phyloP scores from a whole-genome alignment of 2,329 filamentous ascomycete genomes.

The Aaosphaeria pasadenensis region DNA sequence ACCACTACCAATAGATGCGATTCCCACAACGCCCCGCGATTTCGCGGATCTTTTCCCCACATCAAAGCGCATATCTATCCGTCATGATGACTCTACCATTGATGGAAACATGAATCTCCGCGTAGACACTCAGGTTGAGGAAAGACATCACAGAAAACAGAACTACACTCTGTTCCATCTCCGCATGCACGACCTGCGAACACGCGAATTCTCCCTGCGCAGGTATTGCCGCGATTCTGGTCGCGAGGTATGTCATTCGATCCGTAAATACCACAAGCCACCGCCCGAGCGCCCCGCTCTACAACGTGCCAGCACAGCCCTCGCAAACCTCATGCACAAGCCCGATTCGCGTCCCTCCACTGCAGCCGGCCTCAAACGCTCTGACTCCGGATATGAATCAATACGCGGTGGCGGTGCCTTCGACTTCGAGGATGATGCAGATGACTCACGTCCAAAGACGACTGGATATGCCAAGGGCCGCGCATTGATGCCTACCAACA shows the following conservation, averaged over 20 bases:
- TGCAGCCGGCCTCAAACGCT: conserved; percentile 47
- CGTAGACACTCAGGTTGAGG: conserved; percentile 70
- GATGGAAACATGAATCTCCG: conserved; percentile 98
- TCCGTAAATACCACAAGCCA: conserved; percentile 64
- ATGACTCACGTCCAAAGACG: conserved; percentile 28
- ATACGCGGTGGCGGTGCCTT: conserved; percentile 20
- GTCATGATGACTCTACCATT: conserved; percentile 83
- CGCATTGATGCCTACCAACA: conserved; percentile 62
- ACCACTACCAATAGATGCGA: conserved; percentile 61
- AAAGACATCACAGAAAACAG: conserved; percentile 56
- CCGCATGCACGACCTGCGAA: conserved; percentile 86
- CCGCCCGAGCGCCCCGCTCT: conserved; percentile 50
- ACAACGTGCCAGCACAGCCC: conserved; percentile 59
- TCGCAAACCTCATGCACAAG: conserved; percentile 56
- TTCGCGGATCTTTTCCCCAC: conserved; percentile 88
- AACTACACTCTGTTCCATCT: conserved; percentile 85
- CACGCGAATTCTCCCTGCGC: conserved; percentile 83
- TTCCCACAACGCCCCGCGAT: conserved; percentile 75
- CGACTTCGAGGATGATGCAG: conserved; percentile 17
- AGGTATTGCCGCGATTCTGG: conserved; percentile 92
- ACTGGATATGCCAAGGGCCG: conserved; percentile 38
- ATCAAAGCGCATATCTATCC: conserved; percentile 72
- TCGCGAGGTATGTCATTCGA: conserved; percentile 84
- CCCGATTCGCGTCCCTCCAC: conserved; percentile 49
- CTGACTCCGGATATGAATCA: conserved; percentile 59